Evolutionary conservation across 2,329 filamentous ascomycete species (phyloP).

Genomic region (Stagonosporopsis cucurbitacearum): DNA sequence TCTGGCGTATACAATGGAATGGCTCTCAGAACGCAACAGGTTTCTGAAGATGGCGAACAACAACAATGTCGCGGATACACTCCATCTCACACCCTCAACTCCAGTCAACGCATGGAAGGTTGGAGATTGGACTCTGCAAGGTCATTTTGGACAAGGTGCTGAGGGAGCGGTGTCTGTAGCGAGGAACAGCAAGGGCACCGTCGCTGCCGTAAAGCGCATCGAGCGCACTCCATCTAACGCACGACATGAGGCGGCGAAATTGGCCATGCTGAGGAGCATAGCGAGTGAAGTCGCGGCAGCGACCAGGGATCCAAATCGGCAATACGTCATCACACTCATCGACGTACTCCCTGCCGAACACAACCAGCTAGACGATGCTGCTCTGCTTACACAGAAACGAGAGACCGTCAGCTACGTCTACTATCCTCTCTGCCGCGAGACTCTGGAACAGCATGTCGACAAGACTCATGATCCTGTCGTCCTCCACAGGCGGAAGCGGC

Average conservation of each 20-base stretch:
- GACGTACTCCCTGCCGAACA: background rate
- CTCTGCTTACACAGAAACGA: background rate
- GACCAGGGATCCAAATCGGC: background rate
- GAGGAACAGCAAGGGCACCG: background rate
- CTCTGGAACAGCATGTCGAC: background rate
- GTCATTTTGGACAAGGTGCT: background rate
- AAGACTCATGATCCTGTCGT: background rate
- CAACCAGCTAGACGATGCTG: background rate
- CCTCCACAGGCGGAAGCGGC: background rate
- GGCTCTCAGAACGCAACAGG: background rate
- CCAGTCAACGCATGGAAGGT: background rate
- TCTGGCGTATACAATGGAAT: background rate
- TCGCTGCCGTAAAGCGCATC: background rate
- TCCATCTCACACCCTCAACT: background rate
- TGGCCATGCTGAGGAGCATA: background rate
- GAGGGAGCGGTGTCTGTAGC: background rate
- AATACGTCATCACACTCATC: background rate
- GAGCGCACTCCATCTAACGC: background rate
- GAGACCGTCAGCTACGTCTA: background rate
- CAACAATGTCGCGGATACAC: background rate
- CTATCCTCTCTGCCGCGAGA: background rate
- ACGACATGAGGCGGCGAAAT: background rate
- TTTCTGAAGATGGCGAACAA: background rate
- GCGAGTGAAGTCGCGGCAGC: background rate
- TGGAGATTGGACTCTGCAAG: background rate